Evolutionary conservation across 2,329 filamentous ascomycete species (phyloP).

Genomic region (Aureobasidium vineae): DNA sequence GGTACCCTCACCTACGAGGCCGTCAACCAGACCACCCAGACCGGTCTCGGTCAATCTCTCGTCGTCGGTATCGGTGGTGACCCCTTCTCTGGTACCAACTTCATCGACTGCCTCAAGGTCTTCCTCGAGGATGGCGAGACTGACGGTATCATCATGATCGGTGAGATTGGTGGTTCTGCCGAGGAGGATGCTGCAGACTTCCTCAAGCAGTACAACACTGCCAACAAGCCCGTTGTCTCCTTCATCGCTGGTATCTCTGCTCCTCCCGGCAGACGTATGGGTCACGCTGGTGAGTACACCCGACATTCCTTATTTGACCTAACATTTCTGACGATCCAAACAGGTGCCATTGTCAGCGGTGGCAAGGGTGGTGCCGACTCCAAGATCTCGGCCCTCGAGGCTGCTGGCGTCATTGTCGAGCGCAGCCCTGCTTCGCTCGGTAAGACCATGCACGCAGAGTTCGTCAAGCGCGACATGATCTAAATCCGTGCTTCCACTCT

Average conservation of each 20-base stretch:
- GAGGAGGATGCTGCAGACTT: constrained; percentile 99
- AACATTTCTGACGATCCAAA: constrained; percentile 16
- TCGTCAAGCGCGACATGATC: constrained; percentile 92
- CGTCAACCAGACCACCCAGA: constrained; percentile 98
- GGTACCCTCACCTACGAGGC: constrained; percentile 99
- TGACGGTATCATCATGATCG: constrained; percentile 99
- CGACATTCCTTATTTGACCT: background rate
- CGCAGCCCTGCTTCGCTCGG: constrained; percentile 87
- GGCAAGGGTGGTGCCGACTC: constrained; percentile 98
- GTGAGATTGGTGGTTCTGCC: constrained; percentile 94
- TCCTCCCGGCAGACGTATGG: constrained; percentile 94
- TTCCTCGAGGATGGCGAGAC: constrained; percentile 96
- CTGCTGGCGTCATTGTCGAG: constrained; percentile 93
- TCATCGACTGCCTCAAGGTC: constrained; percentile 97
- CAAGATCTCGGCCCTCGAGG: constrained; percentile 94
- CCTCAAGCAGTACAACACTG: constrained; percentile 85
- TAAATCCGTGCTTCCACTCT: constrained; percentile 50
- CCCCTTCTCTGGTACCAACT: constrained; percentile 98
- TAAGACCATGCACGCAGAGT: constrained; percentile 92
- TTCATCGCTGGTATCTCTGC: constrained; percentile 99
- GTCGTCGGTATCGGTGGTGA: constrained; percentile 98
- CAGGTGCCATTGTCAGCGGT: constrained; percentile 85
- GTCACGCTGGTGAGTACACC: constrained; percentile 71
- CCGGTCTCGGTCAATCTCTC: constrained; percentile 94
- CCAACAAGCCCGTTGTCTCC: constrained; percentile 93